Evolutionary conservation across 768 basidiomycete species (phyloP).

Genomic region (Rhizopogon salebrosus): DNA sequence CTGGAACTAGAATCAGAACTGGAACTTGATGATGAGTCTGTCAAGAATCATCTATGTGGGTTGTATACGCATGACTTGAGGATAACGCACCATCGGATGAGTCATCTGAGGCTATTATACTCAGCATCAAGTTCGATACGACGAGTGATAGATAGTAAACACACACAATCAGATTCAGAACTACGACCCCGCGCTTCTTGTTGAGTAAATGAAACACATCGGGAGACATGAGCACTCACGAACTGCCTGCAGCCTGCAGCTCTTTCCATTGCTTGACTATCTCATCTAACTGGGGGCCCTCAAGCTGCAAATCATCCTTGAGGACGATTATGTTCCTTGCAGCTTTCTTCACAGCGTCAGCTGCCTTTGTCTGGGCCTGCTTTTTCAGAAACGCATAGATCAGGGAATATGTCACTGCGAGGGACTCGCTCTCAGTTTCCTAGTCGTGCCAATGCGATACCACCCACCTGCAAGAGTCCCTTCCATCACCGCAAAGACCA

Average conservation of each 20-base stretch:
- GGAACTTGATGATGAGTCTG: slow-evolving; percentile 18
- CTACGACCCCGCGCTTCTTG: slow-evolving; percentile 8
- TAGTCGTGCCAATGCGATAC: too few relatives aligned
- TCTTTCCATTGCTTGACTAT: slow-evolving; percentile 65
- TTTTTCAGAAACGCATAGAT: slow-evolving; percentile 70
- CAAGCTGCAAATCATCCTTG: slow-evolving; percentile 43
- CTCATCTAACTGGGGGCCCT: slow-evolving; percentile 55
- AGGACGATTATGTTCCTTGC: slow-evolving; percentile 58
- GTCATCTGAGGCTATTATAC: slow-evolving; percentile 18
- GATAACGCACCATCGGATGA: slow-evolving; percentile 21
- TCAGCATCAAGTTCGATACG: slow-evolving; percentile 3
- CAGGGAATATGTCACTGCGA: slow-evolving; percentile 66
- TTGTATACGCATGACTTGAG: neutral
- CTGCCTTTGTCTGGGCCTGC: slow-evolving; percentile 64
- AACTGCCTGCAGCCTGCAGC: slow-evolving; percentile 18
- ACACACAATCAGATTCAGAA: slow-evolving; percentile 18
- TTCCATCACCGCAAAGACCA: slow-evolving; percentile 32
- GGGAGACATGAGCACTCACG: slow-evolving; percentile 17
- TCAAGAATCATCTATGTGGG: neutral
- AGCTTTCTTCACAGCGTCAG: slow-evolving; percentile 69
- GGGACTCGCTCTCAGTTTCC: neutral
- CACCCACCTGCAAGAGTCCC: slow-evolving; percentile 47
- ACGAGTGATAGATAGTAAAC: neutral
- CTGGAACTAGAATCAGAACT: slow-evolving; percentile 20
- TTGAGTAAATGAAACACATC: slow-evolving; percentile 1